Percentiles rank a stretch among this genome's conserved stretches.
phyloP scores from a whole-genome alignment of 352 stramenopile genomes.

The Pythium utonaiense region DNA sequence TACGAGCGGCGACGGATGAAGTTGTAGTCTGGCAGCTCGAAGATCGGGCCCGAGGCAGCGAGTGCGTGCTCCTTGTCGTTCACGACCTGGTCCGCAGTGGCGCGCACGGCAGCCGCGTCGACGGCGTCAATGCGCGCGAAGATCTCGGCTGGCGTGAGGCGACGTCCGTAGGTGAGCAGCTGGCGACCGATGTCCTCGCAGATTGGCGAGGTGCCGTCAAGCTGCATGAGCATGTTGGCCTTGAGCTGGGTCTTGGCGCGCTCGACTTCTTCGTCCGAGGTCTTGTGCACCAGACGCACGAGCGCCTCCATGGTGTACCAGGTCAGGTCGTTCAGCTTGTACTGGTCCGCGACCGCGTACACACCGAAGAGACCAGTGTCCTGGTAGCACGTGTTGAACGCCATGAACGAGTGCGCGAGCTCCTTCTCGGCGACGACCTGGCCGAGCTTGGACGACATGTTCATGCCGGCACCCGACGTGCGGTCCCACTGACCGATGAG shows the following conservation, averaged over 20 bases:
- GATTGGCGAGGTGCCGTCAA: conserved; percentile 97
- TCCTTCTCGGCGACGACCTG: conserved; percentile 95
- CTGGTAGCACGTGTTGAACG: conserved; percentile 99
- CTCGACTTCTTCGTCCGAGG: conserved; percentile 96
- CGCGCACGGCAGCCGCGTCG: conserved; percentile 91
- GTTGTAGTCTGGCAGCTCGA: conserved; percentile 99
- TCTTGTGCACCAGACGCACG: conserved; percentile 94
- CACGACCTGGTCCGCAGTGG: conserved; percentile 87
- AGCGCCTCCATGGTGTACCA: conserved; percentile 95
- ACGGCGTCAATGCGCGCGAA: conserved; percentile 99
- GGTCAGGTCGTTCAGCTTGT: conserved; percentile 95
- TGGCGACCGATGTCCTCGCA: conserved; percentile 99
- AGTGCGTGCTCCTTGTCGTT: conserved; percentile 99
- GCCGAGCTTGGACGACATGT: conserved; percentile 95
- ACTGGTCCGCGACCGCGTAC: conserved; percentile 94
- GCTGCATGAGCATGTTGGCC: conserved; percentile 99
- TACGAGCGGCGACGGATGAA: conserved; percentile 99
- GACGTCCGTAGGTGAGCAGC: conserved; percentile 95
- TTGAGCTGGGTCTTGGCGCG: conserved; percentile 99
- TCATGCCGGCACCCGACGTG: conserved; percentile 90
- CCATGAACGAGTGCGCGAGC: conserved; percentile 96
- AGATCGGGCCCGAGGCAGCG: conserved; percentile 95
- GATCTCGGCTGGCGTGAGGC: conserved; percentile 98
- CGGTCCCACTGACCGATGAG: conserved; percentile 91
- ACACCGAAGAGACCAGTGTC: conserved; percentile 99